Conservation (phyloP, 371 early-diverging fungal genomes). For the Rhizopus delemar region DNA sequence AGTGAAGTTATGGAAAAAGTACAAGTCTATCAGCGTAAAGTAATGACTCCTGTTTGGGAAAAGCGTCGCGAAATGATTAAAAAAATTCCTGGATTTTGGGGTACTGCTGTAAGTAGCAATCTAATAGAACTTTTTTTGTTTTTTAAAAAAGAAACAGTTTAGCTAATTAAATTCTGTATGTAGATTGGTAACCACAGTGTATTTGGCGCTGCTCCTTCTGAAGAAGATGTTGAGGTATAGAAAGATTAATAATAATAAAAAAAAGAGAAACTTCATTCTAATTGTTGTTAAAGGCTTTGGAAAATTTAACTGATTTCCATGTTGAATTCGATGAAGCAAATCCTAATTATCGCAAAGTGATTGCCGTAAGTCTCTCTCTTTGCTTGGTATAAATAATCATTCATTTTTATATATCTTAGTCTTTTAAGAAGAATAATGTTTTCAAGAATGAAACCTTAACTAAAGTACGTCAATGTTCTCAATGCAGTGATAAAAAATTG, state of each 20-base stretch:
- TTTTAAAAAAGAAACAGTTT: background rate
- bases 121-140: background rate
- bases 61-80: conserved; percentile 61
- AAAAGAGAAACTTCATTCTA: background rate
- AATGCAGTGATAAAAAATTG: background rate
- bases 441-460: conserved; percentile 59
- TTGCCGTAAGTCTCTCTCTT: conserved; percentile 42
- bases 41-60: conserved; percentile 54
- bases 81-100: conserved; percentile 62
- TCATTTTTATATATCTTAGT: conserved; percentile 27
- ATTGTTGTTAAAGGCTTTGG: conserved; percentile 32
- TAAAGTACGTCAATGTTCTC: conserved; percentile 34
- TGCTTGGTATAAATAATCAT: background rate
- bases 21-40: conserved; percentile 45
- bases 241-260: background rate
- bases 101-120: conserved; percentile 38
- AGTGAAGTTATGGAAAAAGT: conserved; percentile 36
- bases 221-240: conserved; percentile 38
- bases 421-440: conserved; percentile 57
- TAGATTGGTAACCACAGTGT: conserved; percentile 42
- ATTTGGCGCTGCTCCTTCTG: conserved; percentile 18
- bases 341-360: conserved; percentile 52
- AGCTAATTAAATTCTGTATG: background rate
- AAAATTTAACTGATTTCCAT: conserved; percentile 57
- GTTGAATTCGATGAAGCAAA: conserved; percentile 55